These are phyloP conservation scores for Solanum chiquidenum DNA, from an alignment of 257 asterid genomes.

Conservation along the genomic window DNA sequence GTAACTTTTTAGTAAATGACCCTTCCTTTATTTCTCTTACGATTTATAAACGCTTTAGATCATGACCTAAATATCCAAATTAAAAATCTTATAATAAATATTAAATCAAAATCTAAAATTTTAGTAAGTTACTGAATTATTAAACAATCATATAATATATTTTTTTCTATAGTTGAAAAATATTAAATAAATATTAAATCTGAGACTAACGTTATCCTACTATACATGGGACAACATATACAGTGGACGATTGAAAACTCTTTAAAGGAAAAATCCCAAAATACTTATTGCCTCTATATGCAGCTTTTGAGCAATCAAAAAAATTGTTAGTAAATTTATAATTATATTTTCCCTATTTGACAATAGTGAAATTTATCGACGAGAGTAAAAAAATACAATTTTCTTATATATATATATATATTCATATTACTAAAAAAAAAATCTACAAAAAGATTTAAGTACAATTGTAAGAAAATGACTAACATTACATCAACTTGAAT, in stretches of 20 bases:
- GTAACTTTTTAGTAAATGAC: not conserved
- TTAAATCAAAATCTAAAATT: not conserved
- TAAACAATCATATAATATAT: not conserved
- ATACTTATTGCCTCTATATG: not conserved
- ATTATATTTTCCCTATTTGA: not conserved
- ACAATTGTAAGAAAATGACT: not conserved
- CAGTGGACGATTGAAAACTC: not conserved
- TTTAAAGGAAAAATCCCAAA: not conserved
- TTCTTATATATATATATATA: too few relatives aligned
- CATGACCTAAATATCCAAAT: too few relatives aligned
- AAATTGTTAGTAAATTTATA: not conserved
- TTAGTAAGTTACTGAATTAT: not conserved
- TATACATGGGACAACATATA: not conserved
- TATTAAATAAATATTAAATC: too few relatives aligned
- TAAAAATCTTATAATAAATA: not conserved
- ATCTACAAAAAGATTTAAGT: too few relatives aligned
- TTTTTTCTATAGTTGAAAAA: not conserved
- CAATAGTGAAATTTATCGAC: not conserved
- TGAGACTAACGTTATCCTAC: not conserved
- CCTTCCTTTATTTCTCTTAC: not conserved
- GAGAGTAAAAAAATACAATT: too few relatives aligned
- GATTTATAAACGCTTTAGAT: too few relatives aligned
- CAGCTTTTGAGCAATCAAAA: not conserved
- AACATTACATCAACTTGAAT: too few relatives aligned
- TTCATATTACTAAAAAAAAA: too few relatives aligned